Conservation (phyloP, 148 eudicot species). For the Amaranthus cruentus region DNA sequence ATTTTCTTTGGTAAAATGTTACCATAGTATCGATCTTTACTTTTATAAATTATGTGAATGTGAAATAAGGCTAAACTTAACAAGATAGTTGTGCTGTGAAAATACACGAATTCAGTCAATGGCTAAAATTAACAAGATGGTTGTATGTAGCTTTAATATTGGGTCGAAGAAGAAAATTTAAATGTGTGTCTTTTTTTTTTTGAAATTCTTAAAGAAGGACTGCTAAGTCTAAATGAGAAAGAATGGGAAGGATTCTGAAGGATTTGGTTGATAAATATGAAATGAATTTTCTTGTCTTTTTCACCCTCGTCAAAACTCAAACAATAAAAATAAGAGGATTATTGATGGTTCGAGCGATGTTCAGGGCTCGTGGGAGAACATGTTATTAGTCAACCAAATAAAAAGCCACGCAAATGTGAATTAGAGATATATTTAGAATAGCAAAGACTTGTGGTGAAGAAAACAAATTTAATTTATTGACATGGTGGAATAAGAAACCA, state of each 20-base stretch:
- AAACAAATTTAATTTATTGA: background rate
- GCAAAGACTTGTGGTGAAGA: background rate
- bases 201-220: background rate
- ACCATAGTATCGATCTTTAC: background rate
- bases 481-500: conserved; percentile 4
- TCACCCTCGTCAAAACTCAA: background rate
- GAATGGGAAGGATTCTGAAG: background rate
- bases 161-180: conserved; percentile 4
- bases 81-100: background rate
- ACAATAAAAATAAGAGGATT: background rate
- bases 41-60: conserved; percentile 12
- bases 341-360: background rate
- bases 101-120: background rate
- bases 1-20: background rate
- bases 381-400: background rate
- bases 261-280: conserved; percentile 4
- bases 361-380: conserved; percentile 10
- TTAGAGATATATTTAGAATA: conserved; percentile 9
- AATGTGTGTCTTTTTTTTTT: conserved; percentile 8
- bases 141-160: background rate
- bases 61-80: conserved; percentile 12
- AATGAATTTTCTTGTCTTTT: background rate
- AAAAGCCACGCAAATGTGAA: background rate
- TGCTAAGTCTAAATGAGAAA: conserved; percentile 3
- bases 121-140: background rate